Base-by-base conservation (phyloP, 305 asterid genomes). In the Euphrasia arctica region DNA sequence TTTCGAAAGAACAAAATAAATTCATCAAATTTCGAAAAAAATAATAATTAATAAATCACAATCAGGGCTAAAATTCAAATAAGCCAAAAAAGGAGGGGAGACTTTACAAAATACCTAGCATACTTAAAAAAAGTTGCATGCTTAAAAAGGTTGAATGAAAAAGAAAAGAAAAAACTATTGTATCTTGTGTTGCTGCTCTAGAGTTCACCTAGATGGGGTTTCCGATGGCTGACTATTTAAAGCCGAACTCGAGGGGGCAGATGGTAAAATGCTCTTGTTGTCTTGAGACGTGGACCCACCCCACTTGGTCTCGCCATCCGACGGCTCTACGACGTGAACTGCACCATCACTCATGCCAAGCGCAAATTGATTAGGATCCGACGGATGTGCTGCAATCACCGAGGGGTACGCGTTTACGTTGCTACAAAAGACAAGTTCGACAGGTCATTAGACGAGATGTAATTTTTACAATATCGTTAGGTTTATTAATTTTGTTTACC, bases 291-390 rank as follows among this genome's bases (percentile, higher is more conserved):
- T 69, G 8, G 85, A 77, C 25, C 88, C 82, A 7, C 97, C 98
- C 98, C 97, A 89, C 68, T 89, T 87, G 4, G 78, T 78, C 80
- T 91, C 96, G 0, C 77, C 83, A 69, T 85, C 92, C 15, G 89
- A 80, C 11, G 98, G 95, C 81, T 91, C 98, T 0, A 91, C 74
- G 70, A 91, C 98, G 31, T 91, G 82, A 49, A 91, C 96, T 0
- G 84, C 79, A 15, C 98, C 98, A 25, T 89, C 97, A 14, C 84
- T 89, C 96, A 91, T 89, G 57, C 98, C 98, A 2, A 91, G 89
- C 1, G 96, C 98, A 48, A 91, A 91, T 64, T 91, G 96, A 66
- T 78, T 70, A 12, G 88, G 81, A 75, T 91, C 97, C 0, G 81
- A 77, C 4, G 98, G 97, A 56, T 91, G 96, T 39, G 98, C 95